These are phyloP conservation scores for Pachysolen tannophilus DNA, from an alignment of 805 yeast genomes.

Conservation along the genomic window DNA sequence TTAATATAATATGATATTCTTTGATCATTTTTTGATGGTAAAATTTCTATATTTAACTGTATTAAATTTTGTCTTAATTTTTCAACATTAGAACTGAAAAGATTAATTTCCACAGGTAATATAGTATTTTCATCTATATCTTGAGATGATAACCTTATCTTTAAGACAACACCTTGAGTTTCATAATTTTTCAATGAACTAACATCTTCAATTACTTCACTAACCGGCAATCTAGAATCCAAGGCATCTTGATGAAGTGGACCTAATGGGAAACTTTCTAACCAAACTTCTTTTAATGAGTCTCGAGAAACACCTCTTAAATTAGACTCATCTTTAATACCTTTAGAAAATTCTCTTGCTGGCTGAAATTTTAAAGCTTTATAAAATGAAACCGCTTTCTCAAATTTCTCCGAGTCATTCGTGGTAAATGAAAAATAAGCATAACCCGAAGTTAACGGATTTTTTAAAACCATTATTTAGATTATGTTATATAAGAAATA, in stretches of 20 bases:
- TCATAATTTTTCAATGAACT: constrained; percentile 19
- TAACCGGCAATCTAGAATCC: constrained; percentile 24
- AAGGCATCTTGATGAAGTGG: constrained; percentile 11
- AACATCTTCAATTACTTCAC: constrained; percentile 14
- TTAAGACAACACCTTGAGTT: constrained; percentile 38
- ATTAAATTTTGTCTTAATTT: constrained; percentile 15
- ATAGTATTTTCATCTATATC: constrained; percentile 25
- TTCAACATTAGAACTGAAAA: constrained; percentile 32
- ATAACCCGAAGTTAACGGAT: constrained; percentile 20
- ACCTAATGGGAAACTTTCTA: constrained; percentile 53
- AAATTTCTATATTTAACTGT: constrained; percentile 12
- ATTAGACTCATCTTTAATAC: constrained; percentile 25
- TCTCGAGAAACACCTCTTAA: constrained; percentile 54
- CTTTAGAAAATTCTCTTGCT: constrained; percentile 52
- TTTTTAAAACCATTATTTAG: constrained; percentile 4
- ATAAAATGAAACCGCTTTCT: constrained; percentile 47
- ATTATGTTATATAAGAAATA: no score
- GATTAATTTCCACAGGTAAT: constrained; percentile 28
- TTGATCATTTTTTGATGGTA: constrained; percentile 7
- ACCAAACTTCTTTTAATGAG: constrained; percentile 65
- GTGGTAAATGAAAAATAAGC: constrained; percentile 61
- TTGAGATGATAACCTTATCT: constrained; percentile 33
- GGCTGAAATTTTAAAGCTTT: constrained; percentile 51
- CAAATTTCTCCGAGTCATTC: constrained; percentile 35
- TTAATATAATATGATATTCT: constrained; percentile 25